Evolutionary conservation across 2,329 filamentous ascomycete species (phyloP).

Genomic region (Penicillium decumbens): DNA sequence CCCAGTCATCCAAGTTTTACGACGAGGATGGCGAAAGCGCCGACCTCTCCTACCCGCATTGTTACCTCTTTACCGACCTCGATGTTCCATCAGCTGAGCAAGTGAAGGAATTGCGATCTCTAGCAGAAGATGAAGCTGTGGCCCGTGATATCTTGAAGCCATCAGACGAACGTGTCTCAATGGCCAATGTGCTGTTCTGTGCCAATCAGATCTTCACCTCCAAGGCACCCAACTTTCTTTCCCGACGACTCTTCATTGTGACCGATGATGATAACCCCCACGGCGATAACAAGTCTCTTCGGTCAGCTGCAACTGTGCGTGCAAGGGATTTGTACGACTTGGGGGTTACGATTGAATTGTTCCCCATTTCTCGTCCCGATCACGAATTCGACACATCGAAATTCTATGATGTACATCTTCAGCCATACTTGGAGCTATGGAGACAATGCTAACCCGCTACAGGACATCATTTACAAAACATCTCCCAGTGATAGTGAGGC

Average conservation of each 20-base stretch:
- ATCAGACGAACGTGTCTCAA: conserved; percentile 64
- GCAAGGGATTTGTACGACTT: conserved; percentile 95
- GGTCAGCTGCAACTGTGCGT: conserved; percentile 73
- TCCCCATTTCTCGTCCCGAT: conserved; percentile 72
- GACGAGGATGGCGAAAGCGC: conserved; percentile 57
- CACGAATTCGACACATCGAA: conserved; percentile 72
- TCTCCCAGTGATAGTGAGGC: conserved; percentile 67
- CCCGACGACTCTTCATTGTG: conserved; percentile 87
- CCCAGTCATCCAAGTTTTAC: conserved; percentile 74
- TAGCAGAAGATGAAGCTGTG: conserved; percentile 75
- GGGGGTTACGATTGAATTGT: conserved; percentile 85
- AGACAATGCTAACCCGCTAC: conserved; percentile 9
- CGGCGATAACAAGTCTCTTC: conserved; percentile 63
- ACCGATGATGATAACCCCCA: conserved; percentile 92
- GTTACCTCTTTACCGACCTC: conserved; percentile 84
- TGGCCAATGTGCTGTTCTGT: conserved; percentile 88
- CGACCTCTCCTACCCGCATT: conserved; percentile 73
- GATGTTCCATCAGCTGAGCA: conserved; percentile 82
- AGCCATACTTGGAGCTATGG: not conserved
- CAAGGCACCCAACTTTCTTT: conserved; percentile 89
- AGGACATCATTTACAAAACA: conserved; percentile 86
- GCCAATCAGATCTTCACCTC: conserved; percentile 96
- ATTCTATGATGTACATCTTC: conserved; percentile 77
- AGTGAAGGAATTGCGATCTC: conserved; percentile 69
- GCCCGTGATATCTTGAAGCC: conserved; percentile 65